phyloP scores from a whole-genome alignment of 2,329 filamentous ascomycete genomes.

The Pseudogymnoascus sp. region DNA sequence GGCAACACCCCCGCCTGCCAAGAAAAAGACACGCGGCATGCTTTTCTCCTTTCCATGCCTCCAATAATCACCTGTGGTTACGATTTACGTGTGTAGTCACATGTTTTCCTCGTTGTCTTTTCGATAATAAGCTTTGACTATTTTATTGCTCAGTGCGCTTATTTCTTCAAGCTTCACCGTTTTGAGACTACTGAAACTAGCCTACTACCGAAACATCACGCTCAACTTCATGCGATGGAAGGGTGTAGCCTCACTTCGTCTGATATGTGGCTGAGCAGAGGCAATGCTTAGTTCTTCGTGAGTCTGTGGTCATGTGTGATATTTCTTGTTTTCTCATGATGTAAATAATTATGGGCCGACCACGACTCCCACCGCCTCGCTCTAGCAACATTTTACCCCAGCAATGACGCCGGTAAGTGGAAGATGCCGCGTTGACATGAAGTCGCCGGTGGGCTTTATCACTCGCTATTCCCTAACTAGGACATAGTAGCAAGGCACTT shows the following conservation, averaged over 20 bases:
- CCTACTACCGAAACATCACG: too few species aligned
- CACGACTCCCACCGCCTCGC: background rate
- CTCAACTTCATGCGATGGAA: background rate
- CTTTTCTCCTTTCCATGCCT: background rate
- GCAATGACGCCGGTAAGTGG: background rate
- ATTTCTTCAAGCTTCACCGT: background rate
- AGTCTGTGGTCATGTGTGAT: background rate
- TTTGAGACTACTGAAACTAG: background rate
- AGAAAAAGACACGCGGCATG: background rate
- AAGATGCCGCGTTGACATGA: background rate
- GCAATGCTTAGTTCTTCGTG: background rate
- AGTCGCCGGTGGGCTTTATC: background rate
- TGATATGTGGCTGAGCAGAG: background rate
- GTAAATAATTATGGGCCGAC: background rate
- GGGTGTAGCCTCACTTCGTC: too few species aligned
- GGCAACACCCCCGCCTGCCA: background rate
- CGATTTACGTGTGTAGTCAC: background rate
- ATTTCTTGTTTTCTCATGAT: background rate
- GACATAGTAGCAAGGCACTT: background rate
- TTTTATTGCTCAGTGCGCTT: background rate
- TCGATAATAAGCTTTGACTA: background rate
- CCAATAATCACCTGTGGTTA: background rate
- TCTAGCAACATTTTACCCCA: background rate
- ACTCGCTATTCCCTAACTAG: background rate
- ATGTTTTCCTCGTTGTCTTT: background rate